Evolutionary conservation across 2,329 filamentous ascomycete genomes (phyloP).

Genomic region (Microcyclosporella mali): DNA sequence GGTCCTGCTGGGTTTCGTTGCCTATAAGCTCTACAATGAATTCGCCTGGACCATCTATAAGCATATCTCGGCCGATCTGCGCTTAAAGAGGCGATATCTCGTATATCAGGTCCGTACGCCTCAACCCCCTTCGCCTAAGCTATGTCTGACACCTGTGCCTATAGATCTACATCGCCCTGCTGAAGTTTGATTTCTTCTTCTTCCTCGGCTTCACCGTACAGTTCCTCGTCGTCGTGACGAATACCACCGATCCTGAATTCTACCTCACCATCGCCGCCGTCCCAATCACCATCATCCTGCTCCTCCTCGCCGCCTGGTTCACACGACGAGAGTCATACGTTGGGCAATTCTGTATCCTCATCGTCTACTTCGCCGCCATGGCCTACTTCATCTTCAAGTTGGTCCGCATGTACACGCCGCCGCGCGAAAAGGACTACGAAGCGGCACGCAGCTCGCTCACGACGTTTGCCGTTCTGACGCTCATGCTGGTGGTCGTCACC

Average conservation of each 20-base stretch:
- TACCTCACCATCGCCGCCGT: slow-evolving; percentile 83
- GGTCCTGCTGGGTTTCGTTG: slow-evolving; percentile 64
- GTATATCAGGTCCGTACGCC: slow-evolving; percentile 72
- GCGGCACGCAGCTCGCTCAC: slow-evolving; percentile 82
- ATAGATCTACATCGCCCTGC: slow-evolving; percentile 91
- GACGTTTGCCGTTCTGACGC: slow-evolving; percentile 88
- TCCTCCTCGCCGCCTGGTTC: slow-evolving; percentile 77
- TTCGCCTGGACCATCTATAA: slow-evolving; percentile 99
- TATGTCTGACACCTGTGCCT: slow-evolving; percentile 8
- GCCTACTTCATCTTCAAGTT: slow-evolving; percentile 98
- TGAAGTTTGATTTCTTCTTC: slow-evolving; percentile 99
- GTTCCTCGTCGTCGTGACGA: slow-evolving; percentile 85
- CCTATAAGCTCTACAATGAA: slow-evolving; percentile 96
- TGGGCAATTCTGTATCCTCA: slow-evolving; percentile 72
- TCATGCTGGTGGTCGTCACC: slow-evolving; percentile 79
- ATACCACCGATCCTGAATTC: slow-evolving; percentile 65
- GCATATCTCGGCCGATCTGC: slow-evolving; percentile 93
- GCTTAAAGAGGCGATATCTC: slow-evolving; percentile 93
- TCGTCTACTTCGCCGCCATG: slow-evolving; percentile 79
- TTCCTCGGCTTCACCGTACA: slow-evolving; percentile 98
- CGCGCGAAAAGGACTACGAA: slow-evolving; percentile 52
- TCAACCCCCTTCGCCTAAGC: slow-evolving; percentile 10
- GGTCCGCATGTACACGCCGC: slow-evolving; percentile 77
- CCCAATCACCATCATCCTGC: slow-evolving; percentile 81
- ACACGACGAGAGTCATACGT: slow-evolving; percentile 73